A percentile compares a stretch with the other conserved stretches of the same genome.
Evolutionary conservation across 352 stramenopile genomes (phyloP).

Genomic region (Phytophthora hibernalis): DNA sequence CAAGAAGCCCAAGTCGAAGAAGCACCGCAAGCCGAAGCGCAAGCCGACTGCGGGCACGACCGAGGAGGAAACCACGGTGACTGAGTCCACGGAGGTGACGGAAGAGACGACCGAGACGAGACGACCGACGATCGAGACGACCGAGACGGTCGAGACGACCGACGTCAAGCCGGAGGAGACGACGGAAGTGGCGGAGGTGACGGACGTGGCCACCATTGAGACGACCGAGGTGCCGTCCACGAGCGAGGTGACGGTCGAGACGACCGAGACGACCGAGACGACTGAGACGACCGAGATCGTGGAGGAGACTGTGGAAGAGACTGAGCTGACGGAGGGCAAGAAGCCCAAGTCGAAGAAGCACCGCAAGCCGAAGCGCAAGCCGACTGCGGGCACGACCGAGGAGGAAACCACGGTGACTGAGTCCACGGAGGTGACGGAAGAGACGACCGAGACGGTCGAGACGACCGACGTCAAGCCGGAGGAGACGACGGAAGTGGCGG

Average conservation of each 20-base stretch:
- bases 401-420: slow-evolving; percentile 10
- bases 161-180: slow-evolving; percentile 5
- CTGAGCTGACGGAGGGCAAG: slow-evolving; percentile 12
- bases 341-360: slow-evolving; percentile 15
- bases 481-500: no score
- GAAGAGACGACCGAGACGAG: no score
- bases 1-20: slow-evolving; percentile 14
- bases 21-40: slow-evolving; percentile 7
- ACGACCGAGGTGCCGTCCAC: slow-evolving; percentile 8
- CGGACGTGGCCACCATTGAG: neutral
- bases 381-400: slow-evolving; percentile 7
- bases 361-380: slow-evolving; percentile 13
- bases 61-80: slow-evolving; percentile 5
- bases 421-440: no score
- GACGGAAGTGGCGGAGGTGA: slow-evolving; percentile 5
- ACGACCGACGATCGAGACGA: no score
- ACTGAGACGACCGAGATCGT: slow-evolving; percentile 6
- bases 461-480: no score
- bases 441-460: no score
- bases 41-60: slow-evolving; percentile 8
- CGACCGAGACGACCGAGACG: slow-evolving; percentile 1
- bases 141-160: slow-evolving; percentile 2
- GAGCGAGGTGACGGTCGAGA: slow-evolving; percentile 8
- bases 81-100: slow-evolving; percentile 8
- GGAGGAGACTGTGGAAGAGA: slow-evolving; percentile 14